Conservation (phyloP, 1,284 basidiomycete species). For the Taiwanofungus camphoratus region DNA sequence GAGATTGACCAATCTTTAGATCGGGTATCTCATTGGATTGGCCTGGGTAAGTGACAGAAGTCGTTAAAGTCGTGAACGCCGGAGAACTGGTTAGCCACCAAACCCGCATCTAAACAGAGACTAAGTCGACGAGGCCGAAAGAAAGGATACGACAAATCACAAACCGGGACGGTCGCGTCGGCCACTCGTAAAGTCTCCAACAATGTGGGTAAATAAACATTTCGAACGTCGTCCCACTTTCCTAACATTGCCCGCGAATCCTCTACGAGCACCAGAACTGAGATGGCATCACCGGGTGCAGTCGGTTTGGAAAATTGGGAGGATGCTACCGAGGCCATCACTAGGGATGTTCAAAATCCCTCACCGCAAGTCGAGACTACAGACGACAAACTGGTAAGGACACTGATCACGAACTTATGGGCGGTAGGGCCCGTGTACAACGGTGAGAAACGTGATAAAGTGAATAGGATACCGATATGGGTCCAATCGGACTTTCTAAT, state of each 20-base stretch:
- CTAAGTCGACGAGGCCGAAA: conserved; percentile 7
- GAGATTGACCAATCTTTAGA: conserved; percentile 12
- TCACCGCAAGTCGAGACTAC: neutral
- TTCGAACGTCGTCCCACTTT: conserved; percentile 51
- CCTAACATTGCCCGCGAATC: conserved; percentile 46
- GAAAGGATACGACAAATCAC: conserved; percentile 13
- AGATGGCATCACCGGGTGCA: conserved; percentile 36
- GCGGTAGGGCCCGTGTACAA: conserved; percentile 15
- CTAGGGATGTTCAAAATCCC: neutral
- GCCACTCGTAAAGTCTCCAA: conserved; percentile 36
- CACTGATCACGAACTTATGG: neutral
- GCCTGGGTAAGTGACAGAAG: conserved; percentile 10
- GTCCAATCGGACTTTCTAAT: conserved; percentile 27
- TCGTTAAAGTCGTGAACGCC: conserved; percentile 12
- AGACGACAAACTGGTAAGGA: neutral
- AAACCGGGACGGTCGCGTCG: conserved; percentile 34
- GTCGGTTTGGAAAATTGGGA: conserved; percentile 31
- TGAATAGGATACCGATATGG: conserved; percentile 26
- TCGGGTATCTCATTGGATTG: conserved; percentile 16
- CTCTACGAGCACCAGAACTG: conserved; percentile 55
- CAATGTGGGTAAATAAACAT: conserved; percentile 46
- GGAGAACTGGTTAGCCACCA: conserved; percentile 33
- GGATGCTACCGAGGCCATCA: conserved; percentile 8
- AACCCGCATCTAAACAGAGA: conserved; percentile 31
- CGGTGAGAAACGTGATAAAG: conserved; percentile 26